A percentile compares a stretch with the other conserved stretches of the same genome.
Evolutionary conservation across 257 asterid species (phyloP).

Genomic region (Solanum etuberosum): DNA sequence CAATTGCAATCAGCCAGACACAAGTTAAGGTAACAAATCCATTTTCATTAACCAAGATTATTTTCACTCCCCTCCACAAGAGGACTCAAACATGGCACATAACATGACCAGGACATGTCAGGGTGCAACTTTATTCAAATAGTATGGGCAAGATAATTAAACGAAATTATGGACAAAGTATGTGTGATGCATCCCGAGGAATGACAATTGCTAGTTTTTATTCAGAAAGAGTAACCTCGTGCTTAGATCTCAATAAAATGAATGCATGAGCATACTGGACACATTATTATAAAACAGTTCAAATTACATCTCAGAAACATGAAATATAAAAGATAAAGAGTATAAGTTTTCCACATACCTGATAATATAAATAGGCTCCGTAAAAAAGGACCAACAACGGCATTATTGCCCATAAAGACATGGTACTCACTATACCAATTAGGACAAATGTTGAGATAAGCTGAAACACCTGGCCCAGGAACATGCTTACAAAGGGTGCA

Average conservation of each 20-base stretch:
- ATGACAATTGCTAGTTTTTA: background rate
- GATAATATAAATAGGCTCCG: conserved; percentile 80
- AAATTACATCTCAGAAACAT: background rate
- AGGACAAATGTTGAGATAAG: conserved; percentile 87
- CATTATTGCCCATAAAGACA: conserved; percentile 96
- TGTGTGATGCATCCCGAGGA: background rate
- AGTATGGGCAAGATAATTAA: background rate
- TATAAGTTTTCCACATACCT: conserved; percentile 34
- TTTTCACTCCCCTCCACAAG: background rate
- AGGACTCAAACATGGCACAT: background rate
- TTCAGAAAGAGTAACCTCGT: background rate
- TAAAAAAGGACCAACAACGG: conserved; percentile 90
- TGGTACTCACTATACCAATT: conserved; percentile 89
- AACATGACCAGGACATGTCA: background rate
- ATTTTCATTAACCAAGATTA: background rate
- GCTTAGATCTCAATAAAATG: background rate
- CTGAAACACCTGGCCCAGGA: conserved; percentile 70
- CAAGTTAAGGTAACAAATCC: background rate
- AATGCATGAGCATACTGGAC: background rate
- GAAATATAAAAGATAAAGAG: background rate
- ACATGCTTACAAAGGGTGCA: conserved; percentile 70
- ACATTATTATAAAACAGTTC: background rate
- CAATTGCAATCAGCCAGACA: background rate
- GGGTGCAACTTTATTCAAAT: background rate
- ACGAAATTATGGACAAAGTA: background rate